Percentiles rank a stretch among this genome's conserved stretches.
Evolutionary conservation across 192 early-diverging fungal genomes (phyloP).

Genomic region (Chytriomyces confervae): DNA sequence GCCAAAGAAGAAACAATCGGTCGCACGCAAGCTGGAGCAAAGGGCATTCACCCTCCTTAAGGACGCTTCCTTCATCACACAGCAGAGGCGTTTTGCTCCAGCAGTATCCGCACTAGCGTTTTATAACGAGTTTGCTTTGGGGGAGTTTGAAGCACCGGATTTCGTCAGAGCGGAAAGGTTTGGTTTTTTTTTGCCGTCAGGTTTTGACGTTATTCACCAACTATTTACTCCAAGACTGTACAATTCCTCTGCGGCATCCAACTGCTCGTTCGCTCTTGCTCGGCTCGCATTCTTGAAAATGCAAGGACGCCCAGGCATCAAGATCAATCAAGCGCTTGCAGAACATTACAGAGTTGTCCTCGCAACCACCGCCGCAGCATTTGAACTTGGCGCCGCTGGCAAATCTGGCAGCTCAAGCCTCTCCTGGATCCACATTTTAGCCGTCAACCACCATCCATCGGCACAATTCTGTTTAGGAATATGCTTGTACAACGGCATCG

Average conservation of each 20-base stretch:
- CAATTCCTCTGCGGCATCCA: slow-evolving; percentile 34
- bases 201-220: neutral
- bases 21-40: neutral
- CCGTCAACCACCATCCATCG: slow-evolving; percentile 45
- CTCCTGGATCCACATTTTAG: slow-evolving; percentile 46
- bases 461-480: slow-evolving; percentile 61
- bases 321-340: slow-evolving; percentile 51
- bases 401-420: slow-evolving; percentile 3
- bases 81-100: neutral
- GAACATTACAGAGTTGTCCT: slow-evolving; percentile 34
- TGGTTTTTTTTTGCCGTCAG: neutral
- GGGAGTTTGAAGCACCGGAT: slow-evolving; percentile 21
- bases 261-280: slow-evolving; percentile 49
- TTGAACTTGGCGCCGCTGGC: neutral
- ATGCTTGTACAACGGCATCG: slow-evolving; percentile 60
- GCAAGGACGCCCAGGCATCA: slow-evolving; percentile 53
- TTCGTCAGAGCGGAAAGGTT: slow-evolving; percentile 49
- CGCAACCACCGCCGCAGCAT: neutral
- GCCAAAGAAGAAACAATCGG: neutral
- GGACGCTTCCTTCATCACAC: slow-evolving; percentile 7
- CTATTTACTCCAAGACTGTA: slow-evolving; percentile 40
- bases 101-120: slow-evolving; percentile 42
- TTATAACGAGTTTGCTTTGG: slow-evolving; percentile 48
- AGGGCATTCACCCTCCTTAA: slow-evolving; percentile 9
- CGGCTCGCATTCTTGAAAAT: slow-evolving; percentile 59